phyloP scores from a whole-genome alignment of 441 rosid species.

The Isatis lusitanica region DNA sequence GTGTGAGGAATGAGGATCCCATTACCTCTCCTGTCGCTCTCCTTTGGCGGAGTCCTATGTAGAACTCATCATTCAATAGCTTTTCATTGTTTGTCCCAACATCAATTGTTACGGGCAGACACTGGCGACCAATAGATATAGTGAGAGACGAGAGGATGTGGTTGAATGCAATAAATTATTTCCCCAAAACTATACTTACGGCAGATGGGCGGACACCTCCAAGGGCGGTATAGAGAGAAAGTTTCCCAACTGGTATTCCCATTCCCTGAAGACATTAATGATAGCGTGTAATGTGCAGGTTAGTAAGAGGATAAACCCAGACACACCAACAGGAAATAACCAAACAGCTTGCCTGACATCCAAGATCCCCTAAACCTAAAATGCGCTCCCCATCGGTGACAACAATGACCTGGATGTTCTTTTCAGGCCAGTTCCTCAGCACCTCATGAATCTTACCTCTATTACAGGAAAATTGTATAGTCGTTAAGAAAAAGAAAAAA shows the following conservation, averaged over 20 bases:
- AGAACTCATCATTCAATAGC: constrained; percentile 76
- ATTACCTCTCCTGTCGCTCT: constrained; percentile 84
- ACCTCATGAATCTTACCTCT: constrained; percentile 86
- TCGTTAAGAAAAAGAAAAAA: background rate
- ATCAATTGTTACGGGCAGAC: constrained; percentile 89
- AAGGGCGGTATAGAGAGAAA: constrained; percentile 79
- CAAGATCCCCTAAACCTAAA: constrained; percentile 91
- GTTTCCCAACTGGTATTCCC: constrained; percentile 97
- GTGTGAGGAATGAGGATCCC: constrained; percentile 16
- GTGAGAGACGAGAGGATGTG: constrained; percentile 11
- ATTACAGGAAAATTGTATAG: background rate
- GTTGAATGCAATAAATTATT: constrained; percentile 7
- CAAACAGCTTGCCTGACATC: constrained; percentile 69
- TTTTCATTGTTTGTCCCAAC: constrained; percentile 87
- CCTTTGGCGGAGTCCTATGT: constrained; percentile 77
- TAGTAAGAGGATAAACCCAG: constrained; percentile 15
- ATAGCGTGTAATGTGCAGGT: background rate
- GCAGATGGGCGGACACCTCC: constrained; percentile 92
- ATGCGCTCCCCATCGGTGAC: constrained; percentile 93
- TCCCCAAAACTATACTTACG: constrained; percentile 45
- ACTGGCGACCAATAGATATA: constrained; percentile 42
- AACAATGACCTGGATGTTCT: constrained; percentile 81
- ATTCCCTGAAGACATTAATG: constrained; percentile 58
- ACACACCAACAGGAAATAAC: background rate
- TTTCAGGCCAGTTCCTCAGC: constrained; percentile 89